Evolutionary conservation across 139 green algal species (phyloP).

Genomic region (Coccomyxa sp.): DNA sequence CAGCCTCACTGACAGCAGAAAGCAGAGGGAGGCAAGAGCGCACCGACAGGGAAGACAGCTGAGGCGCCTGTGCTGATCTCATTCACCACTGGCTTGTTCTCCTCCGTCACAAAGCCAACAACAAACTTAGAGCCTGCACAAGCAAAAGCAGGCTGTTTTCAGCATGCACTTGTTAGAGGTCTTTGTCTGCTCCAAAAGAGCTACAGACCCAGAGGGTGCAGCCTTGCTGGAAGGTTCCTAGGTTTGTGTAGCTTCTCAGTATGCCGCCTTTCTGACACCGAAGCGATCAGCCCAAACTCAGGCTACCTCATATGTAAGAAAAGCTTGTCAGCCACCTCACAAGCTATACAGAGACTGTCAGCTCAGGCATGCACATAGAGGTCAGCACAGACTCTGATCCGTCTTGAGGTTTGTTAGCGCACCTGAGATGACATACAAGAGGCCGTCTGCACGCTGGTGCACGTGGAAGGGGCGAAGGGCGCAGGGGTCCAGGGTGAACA

Average conservation of each 20-base stretch:
- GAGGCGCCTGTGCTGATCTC: slow-evolving; percentile 16
- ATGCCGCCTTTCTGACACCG: too few relatives aligned
- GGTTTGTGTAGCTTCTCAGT: too few relatives aligned
- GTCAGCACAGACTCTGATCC: not conserved
- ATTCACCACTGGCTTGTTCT: slow-evolving; percentile 9
- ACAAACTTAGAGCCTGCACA: slow-evolving; percentile 18
- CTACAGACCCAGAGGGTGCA: too few relatives aligned
- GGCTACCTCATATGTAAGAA: too few relatives aligned
- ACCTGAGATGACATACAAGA: slow-evolving; percentile 22
- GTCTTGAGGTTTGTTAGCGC: not conserved
- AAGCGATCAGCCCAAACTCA: too few relatives aligned
- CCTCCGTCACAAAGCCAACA: slow-evolving; percentile 25
- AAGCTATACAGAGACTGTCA: not conserved
- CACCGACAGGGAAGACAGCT: slow-evolving; percentile 24
- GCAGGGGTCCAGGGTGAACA: slow-evolving; percentile 19
- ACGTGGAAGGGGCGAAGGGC: slow-evolving; percentile 13
- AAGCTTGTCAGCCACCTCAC: not conserved
- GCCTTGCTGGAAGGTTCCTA: too few relatives aligned
- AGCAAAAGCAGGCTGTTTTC: not conserved
- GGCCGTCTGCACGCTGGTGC: slow-evolving; percentile 11
- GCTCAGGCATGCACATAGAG: not conserved
- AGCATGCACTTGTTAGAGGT: too few relatives aligned
- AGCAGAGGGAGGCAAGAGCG: not conserved
- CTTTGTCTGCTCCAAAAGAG: too few relatives aligned
- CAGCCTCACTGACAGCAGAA: too few relatives aligned